Evolutionary conservation across 768 basidiomycete genomes (phyloP).

Genomic region (Trametes elegans): DNA sequence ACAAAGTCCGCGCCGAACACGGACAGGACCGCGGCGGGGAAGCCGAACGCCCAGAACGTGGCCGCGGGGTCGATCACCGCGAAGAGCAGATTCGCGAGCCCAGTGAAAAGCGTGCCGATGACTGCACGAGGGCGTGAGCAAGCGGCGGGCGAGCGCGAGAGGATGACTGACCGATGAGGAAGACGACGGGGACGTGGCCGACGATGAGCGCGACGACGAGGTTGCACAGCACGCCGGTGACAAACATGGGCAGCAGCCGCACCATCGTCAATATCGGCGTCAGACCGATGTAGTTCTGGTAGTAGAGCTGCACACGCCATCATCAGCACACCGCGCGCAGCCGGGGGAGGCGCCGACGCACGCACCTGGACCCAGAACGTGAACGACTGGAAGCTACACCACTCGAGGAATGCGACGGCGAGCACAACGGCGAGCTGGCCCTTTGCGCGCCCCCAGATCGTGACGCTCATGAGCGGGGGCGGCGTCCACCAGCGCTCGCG

Average conservation of each 20-base stretch:
- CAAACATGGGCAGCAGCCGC: constrained; percentile 68
- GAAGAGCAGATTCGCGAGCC: constrained; percentile 58
- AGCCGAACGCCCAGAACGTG: constrained; percentile 74
- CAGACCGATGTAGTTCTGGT: constrained; percentile 59
- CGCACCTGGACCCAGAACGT: constrained; percentile 45
- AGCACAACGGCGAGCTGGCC: constrained; percentile 64
- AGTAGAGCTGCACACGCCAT: constrained; percentile 55
- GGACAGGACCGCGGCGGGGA: constrained; percentile 60
- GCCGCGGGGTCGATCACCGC: constrained; percentile 57
- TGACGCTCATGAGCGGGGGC: constrained; percentile 64
- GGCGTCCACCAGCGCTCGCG: constrained; percentile 35
- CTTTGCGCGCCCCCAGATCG: constrained; percentile 60
- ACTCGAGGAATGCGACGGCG: constrained; percentile 60
- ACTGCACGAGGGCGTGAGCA: constrained; percentile 30
- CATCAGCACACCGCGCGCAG: background rate
- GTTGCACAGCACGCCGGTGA: constrained; percentile 65
- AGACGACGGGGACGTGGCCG: constrained; percentile 51
- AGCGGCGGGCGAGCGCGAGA: background rate
- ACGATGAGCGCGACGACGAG: constrained; percentile 61
- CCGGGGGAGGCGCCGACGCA: constrained; percentile 12
- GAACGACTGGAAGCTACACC: constrained; percentile 57
- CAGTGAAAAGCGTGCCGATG: constrained; percentile 57
- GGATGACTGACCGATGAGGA: constrained; percentile 50
- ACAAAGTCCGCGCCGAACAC: constrained; percentile 82
- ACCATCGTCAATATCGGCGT: constrained; percentile 60